Base-by-base conservation (phyloP, 73 alveolate genomes). In the Paramecium tetraurelia region DNA sequence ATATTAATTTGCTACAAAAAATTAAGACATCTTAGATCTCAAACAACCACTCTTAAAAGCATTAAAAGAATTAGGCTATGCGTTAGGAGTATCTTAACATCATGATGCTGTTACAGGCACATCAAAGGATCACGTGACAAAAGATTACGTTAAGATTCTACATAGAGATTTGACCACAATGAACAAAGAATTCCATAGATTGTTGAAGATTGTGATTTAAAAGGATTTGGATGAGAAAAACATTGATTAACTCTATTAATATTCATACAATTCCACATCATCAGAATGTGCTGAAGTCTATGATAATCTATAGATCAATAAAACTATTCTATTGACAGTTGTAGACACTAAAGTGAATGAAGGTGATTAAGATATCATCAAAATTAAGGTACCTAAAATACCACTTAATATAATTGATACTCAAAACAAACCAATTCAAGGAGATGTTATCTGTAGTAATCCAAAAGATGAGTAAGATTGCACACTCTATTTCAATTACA, bases 91-190 rank as follows among this genome's bases (percentile, higher is more conserved):
- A 14, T 31, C 90, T 18, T 95, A 96, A 92, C 98, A 96, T 86
- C 98, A 95, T 75, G 97, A 96, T 95, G 99, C 98, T 11, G 96
- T 97, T 12, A 72, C 99, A 41, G 99, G 99, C n/a, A 97, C 99
- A 14, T 96, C 93, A 43, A 92, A 89, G 89, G 69, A 93, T 46
- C 93, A 80, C 71, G 99, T 97, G 20, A 95, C 97, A 3, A 86
- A 94, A 38, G 96, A 96, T 85, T 97, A 97, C 92, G 86, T 72
- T 27, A 22, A 71, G 16, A 83, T 68, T 33, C 53, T 96, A 22
- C 33, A 44, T 27, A 12, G 84, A 27, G 84, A 63, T 27, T 27
- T 63, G 10, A 63, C 12, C 16, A 10, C 7, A 5, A 33, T 33
- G 46, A 63, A 63, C 31, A 12, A 63, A 9, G 84, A 63, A 31